phyloP scores from a whole-genome alignment of 441 rosid species.

The Flueggea neowawraea region DNA sequence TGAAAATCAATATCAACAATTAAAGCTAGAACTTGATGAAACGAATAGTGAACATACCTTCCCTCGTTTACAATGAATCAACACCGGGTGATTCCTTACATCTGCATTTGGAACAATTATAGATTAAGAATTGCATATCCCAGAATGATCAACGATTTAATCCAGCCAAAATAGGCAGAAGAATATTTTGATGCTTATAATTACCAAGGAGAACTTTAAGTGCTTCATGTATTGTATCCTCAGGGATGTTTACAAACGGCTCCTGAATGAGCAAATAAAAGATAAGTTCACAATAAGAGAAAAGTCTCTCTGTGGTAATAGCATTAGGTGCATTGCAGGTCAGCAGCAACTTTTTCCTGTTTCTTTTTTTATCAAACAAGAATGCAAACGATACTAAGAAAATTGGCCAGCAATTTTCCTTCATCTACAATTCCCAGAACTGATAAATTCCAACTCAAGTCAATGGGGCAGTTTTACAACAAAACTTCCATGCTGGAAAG shows the following conservation, averaged over 20 bases:
- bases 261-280: conserved; percentile 49
- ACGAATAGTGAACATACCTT: conserved; percentile 49
- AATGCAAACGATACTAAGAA: too few relatives aligned
- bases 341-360: too few relatives aligned
- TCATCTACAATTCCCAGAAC: too few relatives aligned
- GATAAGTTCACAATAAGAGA: conserved; percentile 5
- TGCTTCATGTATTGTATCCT: conserved; percentile 65
- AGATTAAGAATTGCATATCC: not conserved
- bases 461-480: too few relatives aligned
- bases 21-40: not conserved
- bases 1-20: not conserved
- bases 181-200: conserved; percentile 11
- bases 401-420: too few relatives aligned
- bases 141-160: conserved; percentile 1
- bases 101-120: conserved; percentile 36
- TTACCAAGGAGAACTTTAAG: conserved; percentile 82
- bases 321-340: not conserved
- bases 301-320: not conserved
- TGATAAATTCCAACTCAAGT: not conserved
- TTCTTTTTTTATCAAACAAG: too few relatives aligned
- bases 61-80: conserved; percentile 93
- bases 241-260: conserved; percentile 69
- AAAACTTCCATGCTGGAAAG: too few relatives aligned
- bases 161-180: not conserved
- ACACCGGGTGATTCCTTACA: conserved; percentile 84